Evolutionary conservation across 2,329 filamentous ascomycete genomes (phyloP), one percentile per base, ranked within the genome.

Genomic region (Grosmannia serpens): DNA sequence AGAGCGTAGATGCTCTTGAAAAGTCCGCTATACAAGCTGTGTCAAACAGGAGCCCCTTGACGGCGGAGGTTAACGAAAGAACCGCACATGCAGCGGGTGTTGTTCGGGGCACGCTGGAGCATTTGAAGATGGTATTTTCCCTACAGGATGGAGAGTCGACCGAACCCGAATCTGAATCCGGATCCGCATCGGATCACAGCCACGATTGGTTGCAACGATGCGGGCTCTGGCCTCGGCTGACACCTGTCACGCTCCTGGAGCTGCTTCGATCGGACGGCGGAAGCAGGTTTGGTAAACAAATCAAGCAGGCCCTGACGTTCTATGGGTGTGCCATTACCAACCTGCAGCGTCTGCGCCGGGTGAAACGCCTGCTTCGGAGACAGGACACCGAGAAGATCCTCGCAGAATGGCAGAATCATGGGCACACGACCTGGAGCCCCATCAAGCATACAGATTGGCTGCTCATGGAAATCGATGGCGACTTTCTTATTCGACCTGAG

Each of bases 381-480:
- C n/a, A n/a, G n/a, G n/a, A n/a, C n/a, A n/a, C n/a, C n/a, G n/a
- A n/a, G n/a, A n/a, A n/a, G n/a, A n/a, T n/a, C n/a, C n/a, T n/a
- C n/a, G n/a, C n/a, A 4, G 81, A 85, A 59, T 62, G 67, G 15
- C 59, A 58, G 0, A 81, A 79, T 53, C 38, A 38, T 0, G 82
- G 80, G 0, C 84, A 87, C 63, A 66, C 64, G 0, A 80, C 83
- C 35, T 87, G 84, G 84, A 64, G 72, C 2, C 77, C 82, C 0
- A n/a, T 66, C 0, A 68, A 80, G 0, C 67, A 77, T 33, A 74
- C 82, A 0, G 85, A 89, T 63, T 87, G 84, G 80, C 67, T 89
- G 0, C 70, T 89, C 0, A 68, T 89, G 0, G 85, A 88, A 61
- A 78, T 89, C 17, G 86, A 89, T 55, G 74, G 77, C 0, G 77